Evolutionary conservation across 1,139 yeast genomes (phyloP).

Genomic region (Suhomyces choctaworum): DNA sequence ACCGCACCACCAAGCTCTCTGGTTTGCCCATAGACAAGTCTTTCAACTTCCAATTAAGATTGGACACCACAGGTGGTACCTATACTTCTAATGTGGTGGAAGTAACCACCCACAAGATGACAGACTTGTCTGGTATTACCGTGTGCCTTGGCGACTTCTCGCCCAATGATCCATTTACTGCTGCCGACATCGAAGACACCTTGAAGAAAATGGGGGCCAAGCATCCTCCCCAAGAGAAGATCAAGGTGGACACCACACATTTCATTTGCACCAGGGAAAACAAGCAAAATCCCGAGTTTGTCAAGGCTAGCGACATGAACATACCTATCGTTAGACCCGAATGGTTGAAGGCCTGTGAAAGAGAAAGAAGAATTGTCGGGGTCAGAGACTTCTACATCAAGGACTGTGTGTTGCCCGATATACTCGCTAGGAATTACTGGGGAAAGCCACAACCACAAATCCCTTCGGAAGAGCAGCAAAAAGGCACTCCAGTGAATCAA

Average conservation of each 20-base stretch:
- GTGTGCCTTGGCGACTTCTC: slow-evolving; percentile 85
- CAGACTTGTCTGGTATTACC: slow-evolving; percentile 90
- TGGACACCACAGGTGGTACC: slow-evolving; percentile 88
- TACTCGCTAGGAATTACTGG: slow-evolving; percentile 49
- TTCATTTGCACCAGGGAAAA: slow-evolving; percentile 74
- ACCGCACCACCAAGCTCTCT: slow-evolving; percentile 82
- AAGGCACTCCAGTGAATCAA: too few species aligned
- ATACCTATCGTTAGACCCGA: slow-evolving; percentile 96
- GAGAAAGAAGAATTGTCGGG: slow-evolving; percentile 86
- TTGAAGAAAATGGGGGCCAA: slow-evolving; percentile 76
- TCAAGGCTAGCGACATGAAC: slow-evolving; percentile 80
- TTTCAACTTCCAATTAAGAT: slow-evolving; percentile 75
- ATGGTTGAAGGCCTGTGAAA: slow-evolving; percentile 93
- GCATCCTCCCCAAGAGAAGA: slow-evolving; percentile 68
- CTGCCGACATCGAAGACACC: slow-evolving; percentile 62
- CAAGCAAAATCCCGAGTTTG: slow-evolving; percentile 58
- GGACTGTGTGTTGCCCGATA: slow-evolving; percentile 51
- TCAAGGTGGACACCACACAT: slow-evolving; percentile 91
- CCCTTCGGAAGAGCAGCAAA: too few species aligned
- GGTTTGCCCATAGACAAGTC: slow-evolving; percentile 87
- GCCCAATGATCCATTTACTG: slow-evolving; percentile 56
- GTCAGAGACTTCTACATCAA: slow-evolving; percentile 79
- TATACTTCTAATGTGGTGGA: slow-evolving; percentile 67
- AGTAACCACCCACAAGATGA: slow-evolving; percentile 91
- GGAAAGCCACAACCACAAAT: too few species aligned